Evolutionary conservation across 352 stramenopile species (phyloP).

Genomic region (Phytophthora tubulina): DNA sequence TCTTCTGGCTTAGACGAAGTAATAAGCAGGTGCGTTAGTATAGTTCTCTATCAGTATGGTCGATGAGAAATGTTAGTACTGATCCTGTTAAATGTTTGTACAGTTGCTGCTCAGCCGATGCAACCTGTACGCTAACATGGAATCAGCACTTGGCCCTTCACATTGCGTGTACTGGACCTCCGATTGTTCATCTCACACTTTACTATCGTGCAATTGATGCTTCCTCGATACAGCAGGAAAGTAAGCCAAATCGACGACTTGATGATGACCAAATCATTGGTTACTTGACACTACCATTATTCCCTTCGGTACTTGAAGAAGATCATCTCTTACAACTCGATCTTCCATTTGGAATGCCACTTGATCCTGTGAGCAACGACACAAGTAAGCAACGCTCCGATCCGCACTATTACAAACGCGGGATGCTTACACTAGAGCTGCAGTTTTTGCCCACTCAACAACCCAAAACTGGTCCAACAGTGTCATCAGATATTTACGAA

Average conservation of each 20-base stretch:
- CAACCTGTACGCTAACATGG: conserved; percentile 34
- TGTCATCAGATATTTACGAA: conserved; percentile 17
- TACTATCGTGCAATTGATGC: conserved; percentile 11
- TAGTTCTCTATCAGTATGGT: neutral
- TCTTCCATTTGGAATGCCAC: conserved; percentile 37
- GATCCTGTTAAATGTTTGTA: conserved; percentile 3
- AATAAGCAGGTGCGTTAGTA: conserved; percentile 25
- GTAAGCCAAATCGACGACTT: neutral
- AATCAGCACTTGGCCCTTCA: conserved; percentile 46
- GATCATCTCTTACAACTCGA: conserved; percentile 44
- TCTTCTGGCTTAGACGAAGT: conserved; percentile 14
- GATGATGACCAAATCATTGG: conserved; percentile 32
- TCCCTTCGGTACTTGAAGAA: conserved; percentile 29
- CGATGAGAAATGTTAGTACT: neutral
- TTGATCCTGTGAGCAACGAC: neutral
- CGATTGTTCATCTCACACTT: conserved; percentile 39
- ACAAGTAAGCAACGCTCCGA: conserved; percentile 6
- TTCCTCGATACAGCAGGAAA: neutral
- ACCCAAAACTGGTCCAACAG: neutral
- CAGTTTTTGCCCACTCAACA: conserved; percentile 39
- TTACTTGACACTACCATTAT: conserved; percentile 40
- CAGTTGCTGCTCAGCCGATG: conserved; percentile 20
- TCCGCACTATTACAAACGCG: conserved; percentile 31
- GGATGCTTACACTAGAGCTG: conserved; percentile 43
- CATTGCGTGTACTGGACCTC: conserved; percentile 14